Base-by-base conservation (phyloP, 139 green algal genomes). In the Picochlorum sp. region DNA sequence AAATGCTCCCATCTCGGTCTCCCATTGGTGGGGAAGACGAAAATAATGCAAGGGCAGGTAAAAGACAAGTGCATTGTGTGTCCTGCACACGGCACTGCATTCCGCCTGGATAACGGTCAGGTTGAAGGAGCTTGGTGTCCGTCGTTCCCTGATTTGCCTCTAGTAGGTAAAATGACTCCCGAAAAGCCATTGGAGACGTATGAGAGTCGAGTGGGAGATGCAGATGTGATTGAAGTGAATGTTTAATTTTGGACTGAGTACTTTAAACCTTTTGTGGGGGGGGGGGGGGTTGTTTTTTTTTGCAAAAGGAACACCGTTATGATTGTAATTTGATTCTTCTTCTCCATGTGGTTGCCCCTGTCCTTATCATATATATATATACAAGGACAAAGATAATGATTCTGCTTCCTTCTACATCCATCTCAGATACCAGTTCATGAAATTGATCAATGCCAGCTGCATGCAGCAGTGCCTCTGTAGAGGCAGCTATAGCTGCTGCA, bases 1-100 rank as follows among this genome's bases (percentile, higher is more conserved):
- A 89, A 90, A 74, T 89, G 83, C 77, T 55, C 50, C 0, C 83
- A 90, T 68, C 60, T 90, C 40, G 77, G 79, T 20, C 71, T 92
- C 53, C 77, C 81, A 4, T 58, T 92, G 16, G 66, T 84, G 6
- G 84, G 82, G 59, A 87, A 88, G 68, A 83, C 68, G 1, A 58
- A 33, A 8, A 31, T 82, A 33, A 59, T 73, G 8, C 59, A 68
- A 41, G 66, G 22, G 1, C 30, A 63, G 25, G 30, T 73, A 7
- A 13, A 47, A 16, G 36, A 63, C 28, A 40, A 52, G 18, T 89
- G 78, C 57, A 62, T 91, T 16, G 60, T 80, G 13, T 90, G 84
- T 67, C 71, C 83, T 8, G 83, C 81, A 13, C 84, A 92, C 62
- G 66, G 65, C 59, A 88, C 82, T 22, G 56, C 67, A 25, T 92